phyloP scores from a whole-genome alignment of 805 yeast genomes.

The Lipomyces starkeyi region DNA sequence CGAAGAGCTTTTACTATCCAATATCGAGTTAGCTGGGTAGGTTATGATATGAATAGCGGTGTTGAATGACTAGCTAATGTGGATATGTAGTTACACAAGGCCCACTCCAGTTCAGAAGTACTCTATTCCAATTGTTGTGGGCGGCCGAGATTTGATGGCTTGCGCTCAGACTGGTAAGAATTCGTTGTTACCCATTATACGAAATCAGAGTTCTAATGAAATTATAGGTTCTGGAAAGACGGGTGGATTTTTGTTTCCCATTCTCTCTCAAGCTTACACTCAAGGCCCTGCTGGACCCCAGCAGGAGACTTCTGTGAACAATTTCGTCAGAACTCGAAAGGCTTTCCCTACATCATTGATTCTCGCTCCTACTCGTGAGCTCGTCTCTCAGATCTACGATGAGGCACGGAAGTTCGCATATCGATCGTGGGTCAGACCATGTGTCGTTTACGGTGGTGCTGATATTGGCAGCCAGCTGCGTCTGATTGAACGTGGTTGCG shows the following conservation, averaged over 20 bases:
- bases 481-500: slow-evolving; percentile 92
- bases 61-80: neutral
- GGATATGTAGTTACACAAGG: slow-evolving; percentile 62
- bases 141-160: slow-evolving; percentile 92
- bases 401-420: slow-evolving; percentile 95
- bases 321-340: slow-evolving; percentile 61
- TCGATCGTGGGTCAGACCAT: slow-evolving; percentile 97
- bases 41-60: neutral
- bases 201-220: neutral
- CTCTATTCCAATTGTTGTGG: slow-evolving; percentile 89
- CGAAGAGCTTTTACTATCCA: slow-evolving; percentile 82
- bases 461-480: slow-evolving; percentile 87
- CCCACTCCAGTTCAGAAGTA: slow-evolving; percentile 98
- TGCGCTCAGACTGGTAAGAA: slow-evolving; percentile 80
- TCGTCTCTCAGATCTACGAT: slow-evolving; percentile 94
- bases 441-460: slow-evolving; percentile 99
- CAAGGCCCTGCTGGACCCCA: slow-evolving; percentile 75
- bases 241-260: slow-evolving; percentile 99
- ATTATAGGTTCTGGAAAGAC: slow-evolving; percentile 93
- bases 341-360: slow-evolving; percentile 94
- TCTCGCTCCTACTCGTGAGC: slow-evolving; percentile 99
- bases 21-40: slow-evolving; percentile 76
- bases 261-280: slow-evolving; percentile 85
- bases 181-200: neutral
- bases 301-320: slow-evolving; percentile 47